Percentiles rank a stretch among this genome's conserved stretches.
These are phyloP conservation scores for Clarireedia hainanense DNA, from an alignment of 2,329 filamentous ascomycete species.

Conservation along the genomic window DNA sequence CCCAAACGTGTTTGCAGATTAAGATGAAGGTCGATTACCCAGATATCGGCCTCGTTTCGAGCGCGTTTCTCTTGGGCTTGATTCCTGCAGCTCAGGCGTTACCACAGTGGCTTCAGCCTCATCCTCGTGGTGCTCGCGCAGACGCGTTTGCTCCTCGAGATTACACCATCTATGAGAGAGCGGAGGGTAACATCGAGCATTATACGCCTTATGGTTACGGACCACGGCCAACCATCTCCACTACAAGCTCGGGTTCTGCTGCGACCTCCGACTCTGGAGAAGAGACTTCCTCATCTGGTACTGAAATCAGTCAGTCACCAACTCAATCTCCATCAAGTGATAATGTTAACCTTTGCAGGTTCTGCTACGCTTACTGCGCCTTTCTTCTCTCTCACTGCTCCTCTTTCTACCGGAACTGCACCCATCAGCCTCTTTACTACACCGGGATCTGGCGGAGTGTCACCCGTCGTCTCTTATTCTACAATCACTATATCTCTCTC, in stretches of 20 bases:
- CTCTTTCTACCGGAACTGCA: neutral
- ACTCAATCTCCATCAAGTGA: neutral
- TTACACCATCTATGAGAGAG: slow-evolving; percentile 21
- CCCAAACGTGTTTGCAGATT: slow-evolving; percentile 10
- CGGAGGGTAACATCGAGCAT: slow-evolving; percentile 13
- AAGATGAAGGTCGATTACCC: slow-evolving; percentile 21
- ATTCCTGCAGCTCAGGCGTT: slow-evolving; percentile 15
- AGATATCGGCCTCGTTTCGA: slow-evolving; percentile 14
- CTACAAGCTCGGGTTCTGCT: neutral
- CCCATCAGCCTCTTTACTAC: neutral
- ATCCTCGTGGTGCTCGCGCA: slow-evolving; percentile 11
- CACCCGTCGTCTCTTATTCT: slow-evolving; percentile 1
- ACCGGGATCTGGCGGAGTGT: neutral
- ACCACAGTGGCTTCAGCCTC: slow-evolving; percentile 21
- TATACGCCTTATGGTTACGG: slow-evolving; percentile 24
- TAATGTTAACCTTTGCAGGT: neutral
- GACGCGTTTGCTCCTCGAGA: slow-evolving; percentile 16
- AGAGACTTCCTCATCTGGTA: slow-evolving; percentile 7
- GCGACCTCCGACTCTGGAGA: slow-evolving; percentile 12
- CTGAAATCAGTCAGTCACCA: neutral
- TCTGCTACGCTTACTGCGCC: neutral
- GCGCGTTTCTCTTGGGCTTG: slow-evolving; percentile 15
- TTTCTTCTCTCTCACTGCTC: neutral
- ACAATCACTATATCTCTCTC: neutral
- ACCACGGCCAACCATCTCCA: slow-evolving; percentile 21